A percentile compares a stretch with the other conserved stretches of the same genome.
phyloP scores from a whole-genome alignment of 1,284 basidiomycete species.

The Clitocybe nebularis region DNA sequence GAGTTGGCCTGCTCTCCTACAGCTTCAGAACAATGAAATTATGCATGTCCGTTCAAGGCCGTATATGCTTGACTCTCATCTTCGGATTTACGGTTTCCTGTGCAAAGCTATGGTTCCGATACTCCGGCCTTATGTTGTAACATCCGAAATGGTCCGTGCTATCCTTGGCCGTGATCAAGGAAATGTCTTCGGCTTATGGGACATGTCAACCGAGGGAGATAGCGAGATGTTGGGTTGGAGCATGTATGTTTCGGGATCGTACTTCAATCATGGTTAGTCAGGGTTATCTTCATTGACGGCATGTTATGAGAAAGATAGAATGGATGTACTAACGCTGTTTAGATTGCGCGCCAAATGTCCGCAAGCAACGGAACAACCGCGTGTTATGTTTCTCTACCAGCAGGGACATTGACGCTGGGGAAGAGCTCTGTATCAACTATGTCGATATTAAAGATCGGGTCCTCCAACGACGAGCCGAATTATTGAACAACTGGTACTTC shows the following conservation, averaged over 20 bases:
- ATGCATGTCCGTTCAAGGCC: constrained; percentile 35
- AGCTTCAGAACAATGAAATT: constrained; percentile 50
- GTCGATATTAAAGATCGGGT: constrained; percentile 39
- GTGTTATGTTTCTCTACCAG: constrained; percentile 47
- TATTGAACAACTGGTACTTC: constrained; percentile 51
- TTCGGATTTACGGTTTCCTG: constrained; percentile 47
- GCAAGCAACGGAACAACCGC: constrained; percentile 46
- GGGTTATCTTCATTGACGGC: not conserved
- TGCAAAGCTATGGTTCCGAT: constrained; percentile 16
- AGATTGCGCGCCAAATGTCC: constrained; percentile 61
- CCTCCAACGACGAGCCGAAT: constrained; percentile 32
- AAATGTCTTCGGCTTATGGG: constrained; percentile 67
- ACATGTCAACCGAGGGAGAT: constrained; percentile 37
- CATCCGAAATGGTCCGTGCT: constrained; percentile 40
- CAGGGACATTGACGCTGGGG: constrained; percentile 39
- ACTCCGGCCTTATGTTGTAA: constrained; percentile 35
- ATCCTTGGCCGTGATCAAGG: constrained; percentile 58
- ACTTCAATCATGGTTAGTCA: constrained; percentile 61
- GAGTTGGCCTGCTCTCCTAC: constrained; percentile 36
- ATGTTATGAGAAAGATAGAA: not conserved
- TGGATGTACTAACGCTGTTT: constrained; percentile 5
- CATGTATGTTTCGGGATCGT: constrained; percentile 54
- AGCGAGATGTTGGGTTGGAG: constrained; percentile 66
- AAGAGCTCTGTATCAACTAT: constrained; percentile 60
- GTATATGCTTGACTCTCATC: constrained; percentile 38